Conservation (phyloP, 2,329 filamentous ascomycete genomes). For the Akanthomyces dipterigenus region DNA sequence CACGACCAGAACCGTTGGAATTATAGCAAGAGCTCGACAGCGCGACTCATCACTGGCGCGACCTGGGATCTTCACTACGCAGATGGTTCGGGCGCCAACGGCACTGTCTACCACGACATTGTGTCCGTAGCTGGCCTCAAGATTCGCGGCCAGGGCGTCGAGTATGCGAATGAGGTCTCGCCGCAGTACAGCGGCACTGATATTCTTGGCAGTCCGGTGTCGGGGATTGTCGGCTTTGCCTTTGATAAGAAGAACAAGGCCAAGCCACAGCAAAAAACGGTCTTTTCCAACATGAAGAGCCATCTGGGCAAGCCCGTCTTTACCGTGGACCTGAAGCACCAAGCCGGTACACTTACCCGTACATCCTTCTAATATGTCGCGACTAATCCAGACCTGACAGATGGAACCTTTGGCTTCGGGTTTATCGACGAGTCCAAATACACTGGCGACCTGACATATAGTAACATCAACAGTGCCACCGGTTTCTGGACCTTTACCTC, state of each 20-base stretch:
- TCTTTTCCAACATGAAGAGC: slow-evolving; percentile 28
- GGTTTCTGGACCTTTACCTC: slow-evolving; percentile 54
- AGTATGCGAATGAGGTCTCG: slow-evolving; percentile 35
- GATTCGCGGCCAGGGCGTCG: slow-evolving; percentile 35
- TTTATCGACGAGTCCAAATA: slow-evolving; percentile 59
- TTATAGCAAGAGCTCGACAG: slow-evolving; percentile 31
- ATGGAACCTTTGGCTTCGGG: slow-evolving; percentile 69
- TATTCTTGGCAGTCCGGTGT: slow-evolving; percentile 29
- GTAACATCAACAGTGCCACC: slow-evolving; percentile 50
- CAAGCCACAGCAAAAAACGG: slow-evolving; percentile 36
- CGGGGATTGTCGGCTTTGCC: slow-evolving; percentile 22
- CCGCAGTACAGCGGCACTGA: slow-evolving; percentile 36
- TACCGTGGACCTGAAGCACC: slow-evolving; percentile 59
- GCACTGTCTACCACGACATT: slow-evolving; percentile 36
- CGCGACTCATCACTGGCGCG: slow-evolving; percentile 28
- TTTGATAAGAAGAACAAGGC: slow-evolving; percentile 38
- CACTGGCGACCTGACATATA: slow-evolving; percentile 53
- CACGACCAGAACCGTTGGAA: slow-evolving; percentile 33
- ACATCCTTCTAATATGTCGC: no score
- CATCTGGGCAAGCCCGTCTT: slow-evolving; percentile 42
- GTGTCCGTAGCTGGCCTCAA: slow-evolving; percentile 37
- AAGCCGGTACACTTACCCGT: slow-evolving; percentile 16
- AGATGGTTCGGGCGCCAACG: slow-evolving; percentile 34
- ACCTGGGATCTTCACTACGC: slow-evolving; percentile 38
- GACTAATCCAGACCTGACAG: slow-evolving; percentile 13